Base-by-base conservation (phyloP, 768 basidiomycete species). In the Terana coerulea region DNA sequence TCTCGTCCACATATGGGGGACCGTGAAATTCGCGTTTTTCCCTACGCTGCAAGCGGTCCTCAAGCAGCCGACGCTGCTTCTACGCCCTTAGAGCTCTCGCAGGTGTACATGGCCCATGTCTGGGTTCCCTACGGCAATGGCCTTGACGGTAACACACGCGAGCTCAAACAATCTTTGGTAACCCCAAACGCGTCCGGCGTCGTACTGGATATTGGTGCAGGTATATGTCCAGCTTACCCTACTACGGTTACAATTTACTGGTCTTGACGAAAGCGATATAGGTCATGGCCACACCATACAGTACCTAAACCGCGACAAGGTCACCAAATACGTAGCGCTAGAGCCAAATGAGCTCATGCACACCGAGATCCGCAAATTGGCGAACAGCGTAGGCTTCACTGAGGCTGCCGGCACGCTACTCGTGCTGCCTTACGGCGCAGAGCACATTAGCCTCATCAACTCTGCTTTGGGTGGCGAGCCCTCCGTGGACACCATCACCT, bases 271-370 rank as follows among this genome's bases (percentile, higher is more conserved):
- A 14, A 39, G 5, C 11, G 10, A 19, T 39, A 17, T 30, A 86
- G 87, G 83, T 0, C 73, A 79, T 51, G 88, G 88, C 0, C 85
- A 87, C 59, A 78, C 77, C 0, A 67, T 76, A 10, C 72, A 71
- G 26, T 89, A 90, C 57, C 75, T 91, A 17, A 75, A 86, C 49
- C 70, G 64, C 26, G 52, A 58, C 0, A 69, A 66, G 22, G 82
- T 88, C n/a, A 75, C 78, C 1, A 79, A 72, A 62, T 90, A 90
- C 57, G 69, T 90, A 44, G 88, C 87, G 1, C 63, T 90, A 5
- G 88, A 90, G 58, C 88, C 88, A 7, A 90, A 88, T 57, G 48
- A 55, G 3, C 64, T 70, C 50, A 87, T 89, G 86, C 86, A 89
- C 59, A 49, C 67, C 3, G 60, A 70, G 15, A 77, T 91, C 29